phyloP scores from a whole-genome alignment of 495 filamentous ascomycete species.

The Penicillium bialowiezense region DNA sequence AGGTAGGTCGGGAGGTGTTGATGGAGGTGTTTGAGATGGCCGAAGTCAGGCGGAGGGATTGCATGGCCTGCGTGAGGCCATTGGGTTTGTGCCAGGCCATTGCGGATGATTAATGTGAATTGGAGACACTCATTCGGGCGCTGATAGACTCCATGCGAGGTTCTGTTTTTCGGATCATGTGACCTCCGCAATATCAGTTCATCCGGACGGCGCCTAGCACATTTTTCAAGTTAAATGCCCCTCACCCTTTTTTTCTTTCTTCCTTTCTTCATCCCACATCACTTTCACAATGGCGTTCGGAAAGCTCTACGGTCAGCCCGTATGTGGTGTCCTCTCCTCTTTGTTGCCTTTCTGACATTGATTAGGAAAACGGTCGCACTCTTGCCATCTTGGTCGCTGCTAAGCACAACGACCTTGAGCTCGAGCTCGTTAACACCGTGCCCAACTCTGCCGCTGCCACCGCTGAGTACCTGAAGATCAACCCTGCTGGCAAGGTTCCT shows the following conservation, averaged over 20 bases:
- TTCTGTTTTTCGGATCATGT: conserved; percentile 18
- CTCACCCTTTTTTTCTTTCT: conserved; percentile 29
- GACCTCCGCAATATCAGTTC: conserved; percentile 4
- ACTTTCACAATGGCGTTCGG: conserved; percentile 81
- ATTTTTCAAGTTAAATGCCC: conserved; percentile 35
- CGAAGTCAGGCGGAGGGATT: conserved; percentile 28
- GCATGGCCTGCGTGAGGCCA: conserved; percentile 40
- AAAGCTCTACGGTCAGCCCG: conserved; percentile 86
- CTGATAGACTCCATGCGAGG: background rate
- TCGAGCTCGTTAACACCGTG: conserved; percentile 76
- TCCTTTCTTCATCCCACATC: conserved; percentile 28
- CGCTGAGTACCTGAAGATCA: conserved; percentile 79
- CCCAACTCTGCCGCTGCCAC: conserved; percentile 29
- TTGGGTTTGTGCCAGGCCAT: conserved; percentile 40
- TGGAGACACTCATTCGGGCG: background rate
- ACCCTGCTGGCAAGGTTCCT: conserved; percentile 85
- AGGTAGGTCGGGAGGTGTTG: conserved; percentile 6
- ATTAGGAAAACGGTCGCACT: conserved; percentile 83
- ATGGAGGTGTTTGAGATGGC: conserved; percentile 13
- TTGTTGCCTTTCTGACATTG: conserved; percentile 14
- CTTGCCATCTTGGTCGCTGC: conserved; percentile 85
- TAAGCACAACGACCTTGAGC: conserved; percentile 89
- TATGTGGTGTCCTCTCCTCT: conserved; percentile 46
- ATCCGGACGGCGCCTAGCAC: conserved; percentile 22
- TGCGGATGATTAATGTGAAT: background rate